phyloP scores from a whole-genome alignment of 2,329 filamentous ascomycete genomes.

The Alternaria atra region DNA sequence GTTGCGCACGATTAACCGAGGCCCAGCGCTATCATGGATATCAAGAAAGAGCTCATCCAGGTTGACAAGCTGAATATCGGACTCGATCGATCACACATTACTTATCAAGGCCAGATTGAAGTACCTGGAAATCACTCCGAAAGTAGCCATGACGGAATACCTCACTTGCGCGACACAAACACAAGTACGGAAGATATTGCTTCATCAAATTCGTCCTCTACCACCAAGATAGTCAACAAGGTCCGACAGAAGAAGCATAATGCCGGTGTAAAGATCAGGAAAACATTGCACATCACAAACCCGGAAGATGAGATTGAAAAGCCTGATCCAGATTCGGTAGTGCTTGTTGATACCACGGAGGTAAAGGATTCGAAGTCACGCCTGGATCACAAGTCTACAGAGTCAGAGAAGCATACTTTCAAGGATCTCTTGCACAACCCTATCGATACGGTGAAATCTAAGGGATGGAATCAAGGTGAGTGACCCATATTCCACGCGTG shows the following conservation, averaged over 20 bases:
- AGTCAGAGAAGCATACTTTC: constrained; percentile 30
- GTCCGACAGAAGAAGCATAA: constrained; percentile 32
- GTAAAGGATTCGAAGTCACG: constrained; percentile 28
- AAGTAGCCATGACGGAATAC: constrained; percentile 36
- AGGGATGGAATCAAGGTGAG: constrained; percentile 29
- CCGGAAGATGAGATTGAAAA: constrained; percentile 22
- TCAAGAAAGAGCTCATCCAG: constrained; percentile 35
- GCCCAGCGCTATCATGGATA: constrained; percentile 23
- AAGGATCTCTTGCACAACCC: constrained; percentile 40
- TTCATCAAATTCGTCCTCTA: constrained; percentile 9
- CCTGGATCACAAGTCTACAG: constrained; percentile 22
- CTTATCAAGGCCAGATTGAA: constrained; percentile 19
- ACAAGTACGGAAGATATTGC: background rate
- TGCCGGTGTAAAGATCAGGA: constrained; percentile 33
- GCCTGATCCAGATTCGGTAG: constrained; percentile 4
- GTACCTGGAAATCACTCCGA: constrained; percentile 18
- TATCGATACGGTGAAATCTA: constrained; percentile 35
- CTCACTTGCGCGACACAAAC: background rate
- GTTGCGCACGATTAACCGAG: background rate
- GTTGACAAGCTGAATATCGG: constrained; percentile 18
- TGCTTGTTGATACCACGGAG: constrained; percentile 25
- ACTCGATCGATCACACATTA: constrained; percentile 26
- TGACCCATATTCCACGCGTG: background rate
- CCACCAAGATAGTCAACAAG: constrained; percentile 21
- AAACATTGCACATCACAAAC: constrained; percentile 35